A percentile compares a stretch with the other conserved stretches of the same genome.
phyloP scores from a whole-genome alignment of 2,329 filamentous ascomycete genomes.

The Aspergillus texensis region DNA sequence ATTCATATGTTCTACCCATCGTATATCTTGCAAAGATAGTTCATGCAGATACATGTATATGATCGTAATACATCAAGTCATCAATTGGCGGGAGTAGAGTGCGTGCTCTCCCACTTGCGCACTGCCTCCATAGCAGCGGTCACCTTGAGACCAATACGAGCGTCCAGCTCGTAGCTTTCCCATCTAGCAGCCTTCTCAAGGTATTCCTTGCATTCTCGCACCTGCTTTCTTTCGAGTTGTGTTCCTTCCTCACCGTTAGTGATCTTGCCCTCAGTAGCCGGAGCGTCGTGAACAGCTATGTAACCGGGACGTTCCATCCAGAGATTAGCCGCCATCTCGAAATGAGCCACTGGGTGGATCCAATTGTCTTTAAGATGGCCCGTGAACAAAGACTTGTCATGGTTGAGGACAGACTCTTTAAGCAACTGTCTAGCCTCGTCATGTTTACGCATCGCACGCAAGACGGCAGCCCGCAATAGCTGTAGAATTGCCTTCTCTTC shows the following conservation, averaged over 20 bases:
- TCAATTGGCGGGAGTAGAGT: constrained; percentile 21
- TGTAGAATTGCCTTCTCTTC: constrained; percentile 68
- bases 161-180: constrained; percentile 65
- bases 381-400: constrained; percentile 59
- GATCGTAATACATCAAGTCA: constrained; percentile 15
- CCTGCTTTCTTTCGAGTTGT: constrained; percentile 38
- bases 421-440: constrained; percentile 69
- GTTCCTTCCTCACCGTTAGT: constrained; percentile 9
- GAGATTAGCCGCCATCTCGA: constrained; percentile 80
- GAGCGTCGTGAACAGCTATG: constrained; percentile 33
- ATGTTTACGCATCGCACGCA: constrained; percentile 64
- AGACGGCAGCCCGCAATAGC: constrained; percentile 67
- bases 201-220: constrained; percentile 58
- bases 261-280: constrained; percentile 1
- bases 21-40: not conserved
- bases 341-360: constrained; percentile 76
- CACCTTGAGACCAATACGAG: constrained; percentile 55
- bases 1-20: not conserved
- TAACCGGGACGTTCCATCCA: constrained; percentile 68
- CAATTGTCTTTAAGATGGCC: constrained; percentile 52
- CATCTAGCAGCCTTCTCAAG: constrained; percentile 60
- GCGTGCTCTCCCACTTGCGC: constrained; percentile 43
- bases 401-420: constrained; percentile 62
- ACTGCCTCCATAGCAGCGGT: constrained; percentile 50
- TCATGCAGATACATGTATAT: constrained; percentile 11